Evolutionary conservation across 73 alveolate genomes (phyloP).

Genomic region (Blepharisma stoltei): DNA sequence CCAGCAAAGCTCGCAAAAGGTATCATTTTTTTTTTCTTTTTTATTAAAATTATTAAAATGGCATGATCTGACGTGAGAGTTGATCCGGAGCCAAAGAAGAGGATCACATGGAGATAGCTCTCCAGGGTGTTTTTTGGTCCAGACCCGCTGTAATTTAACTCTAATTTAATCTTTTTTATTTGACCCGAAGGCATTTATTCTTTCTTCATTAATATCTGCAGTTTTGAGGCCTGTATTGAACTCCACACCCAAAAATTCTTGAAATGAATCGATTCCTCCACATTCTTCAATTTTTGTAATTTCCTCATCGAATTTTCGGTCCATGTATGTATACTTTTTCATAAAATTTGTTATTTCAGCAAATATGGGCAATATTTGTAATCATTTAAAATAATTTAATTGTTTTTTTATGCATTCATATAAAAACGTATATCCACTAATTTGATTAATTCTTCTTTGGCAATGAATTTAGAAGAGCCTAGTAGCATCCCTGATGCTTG

Average conservation of each 20-base stretch:
- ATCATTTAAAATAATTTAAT: no score
- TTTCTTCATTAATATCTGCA: background rate
- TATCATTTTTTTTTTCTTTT: background rate
- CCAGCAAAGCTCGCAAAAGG: conserved; percentile 49
- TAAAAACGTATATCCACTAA: conserved; percentile 29
- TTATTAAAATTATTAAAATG: no score
- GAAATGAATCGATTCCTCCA: background rate
- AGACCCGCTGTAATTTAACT: no score
- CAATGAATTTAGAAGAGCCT: background rate
- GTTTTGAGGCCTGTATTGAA: background rate
- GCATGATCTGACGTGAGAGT: no score
- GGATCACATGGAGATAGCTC: background rate
- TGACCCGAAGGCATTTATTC: background rate
- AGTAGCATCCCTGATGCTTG: conserved; percentile 7
- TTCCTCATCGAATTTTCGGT: background rate
- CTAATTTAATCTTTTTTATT: background rate
- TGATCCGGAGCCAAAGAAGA: background rate
- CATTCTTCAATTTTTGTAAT: background rate
- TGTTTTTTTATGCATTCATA: no score
- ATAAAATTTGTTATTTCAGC: no score
- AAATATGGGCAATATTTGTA: no score
- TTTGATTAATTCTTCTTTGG: conserved; percentile 30
- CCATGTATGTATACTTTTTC: background rate
- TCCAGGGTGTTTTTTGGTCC: background rate
- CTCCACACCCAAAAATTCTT: background rate